A percentile compares a stretch with the other conserved stretches of the same genome.
These are phyloP conservation scores for Sparassis latifolia DNA, from an alignment of 1,284 basidiomycete genomes.

Conservation along the genomic window DNA sequence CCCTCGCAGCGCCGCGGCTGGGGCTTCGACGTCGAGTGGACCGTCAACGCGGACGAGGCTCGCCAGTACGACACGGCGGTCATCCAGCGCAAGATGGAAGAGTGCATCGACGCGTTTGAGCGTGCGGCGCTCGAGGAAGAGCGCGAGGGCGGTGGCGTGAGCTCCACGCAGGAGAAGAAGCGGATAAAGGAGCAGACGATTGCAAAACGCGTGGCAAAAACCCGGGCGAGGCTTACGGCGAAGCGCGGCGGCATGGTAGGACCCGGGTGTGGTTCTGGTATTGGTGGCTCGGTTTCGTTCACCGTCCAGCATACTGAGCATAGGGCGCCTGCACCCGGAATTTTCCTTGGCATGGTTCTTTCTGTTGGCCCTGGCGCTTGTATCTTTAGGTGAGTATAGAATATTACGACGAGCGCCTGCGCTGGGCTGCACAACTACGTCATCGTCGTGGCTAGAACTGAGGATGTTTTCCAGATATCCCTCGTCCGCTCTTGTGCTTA, in stretches of 20 bases:
- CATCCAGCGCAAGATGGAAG: slow-evolving; percentile 64
- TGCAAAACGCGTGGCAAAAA: slow-evolving; percentile 30
- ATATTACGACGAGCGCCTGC: no score
- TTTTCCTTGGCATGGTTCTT: no score
- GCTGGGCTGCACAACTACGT: no score
- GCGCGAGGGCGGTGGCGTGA: slow-evolving; percentile 48
- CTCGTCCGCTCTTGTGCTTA: no score
- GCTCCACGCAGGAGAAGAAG: slow-evolving; percentile 69
- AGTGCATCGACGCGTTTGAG: slow-evolving; percentile 53
- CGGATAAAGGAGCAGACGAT: slow-evolving; percentile 45
- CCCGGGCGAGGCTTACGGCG: slow-evolving; percentile 20
- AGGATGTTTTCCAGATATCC: no score
- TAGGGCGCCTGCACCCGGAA: no score
- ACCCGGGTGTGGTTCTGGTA: no score
- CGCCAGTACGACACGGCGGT: slow-evolving; percentile 26
- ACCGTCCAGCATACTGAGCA: no score
- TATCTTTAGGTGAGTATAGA: no score
- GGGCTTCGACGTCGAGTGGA: slow-evolving; percentile 82
- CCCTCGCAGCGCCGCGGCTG: slow-evolving; percentile 43
- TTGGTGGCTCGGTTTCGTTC: no score
- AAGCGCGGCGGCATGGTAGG: slow-evolving; percentile 8
- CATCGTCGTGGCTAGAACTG: no score
- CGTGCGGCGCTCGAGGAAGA: slow-evolving; percentile 39
- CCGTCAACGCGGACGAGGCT: slow-evolving; percentile 24
- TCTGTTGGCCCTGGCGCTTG: no score